Conservation (phyloP, 1,284 basidiomycete genomes). For the Fomitopsis schrenkii region DNA sequence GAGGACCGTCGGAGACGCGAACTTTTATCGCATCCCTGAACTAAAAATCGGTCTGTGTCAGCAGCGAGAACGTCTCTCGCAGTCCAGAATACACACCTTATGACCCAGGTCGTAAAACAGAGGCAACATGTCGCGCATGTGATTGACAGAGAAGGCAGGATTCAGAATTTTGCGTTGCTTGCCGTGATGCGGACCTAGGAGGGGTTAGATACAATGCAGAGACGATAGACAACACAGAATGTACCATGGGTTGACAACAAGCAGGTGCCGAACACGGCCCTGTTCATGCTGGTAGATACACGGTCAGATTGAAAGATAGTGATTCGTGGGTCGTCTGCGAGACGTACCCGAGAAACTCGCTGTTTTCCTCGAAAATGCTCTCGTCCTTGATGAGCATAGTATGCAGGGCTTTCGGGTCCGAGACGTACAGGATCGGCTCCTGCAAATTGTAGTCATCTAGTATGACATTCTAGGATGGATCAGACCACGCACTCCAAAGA, state of each 20-base stretch:
- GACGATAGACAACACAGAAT: background rate
- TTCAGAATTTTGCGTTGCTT: slow-evolving; percentile 21
- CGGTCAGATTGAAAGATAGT: too few species aligned
- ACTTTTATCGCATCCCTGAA: too few species aligned
- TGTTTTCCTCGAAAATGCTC: background rate
- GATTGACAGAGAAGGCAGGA: slow-evolving; percentile 22
- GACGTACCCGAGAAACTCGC: background rate
- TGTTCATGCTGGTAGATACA: background rate
- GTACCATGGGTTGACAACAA: background rate
- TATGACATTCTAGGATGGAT: background rate
- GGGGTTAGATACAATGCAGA: background rate
- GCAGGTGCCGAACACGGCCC: background rate
- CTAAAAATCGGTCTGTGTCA: too few species aligned
- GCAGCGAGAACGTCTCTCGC: too few species aligned
- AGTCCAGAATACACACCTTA: slow-evolving; percentile 7
- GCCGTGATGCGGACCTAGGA: slow-evolving; percentile 15
- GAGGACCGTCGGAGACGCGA: background rate
- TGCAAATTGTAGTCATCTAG: background rate
- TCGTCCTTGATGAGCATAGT: slow-evolving; percentile 7
- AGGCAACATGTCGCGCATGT: slow-evolving; percentile 21
- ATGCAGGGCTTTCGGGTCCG: slow-evolving; percentile 6
- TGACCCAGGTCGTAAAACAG: slow-evolving; percentile 19
- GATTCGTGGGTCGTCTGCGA: background rate
- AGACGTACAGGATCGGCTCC: slow-evolving; percentile 5
- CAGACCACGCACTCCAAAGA: slow-evolving; percentile 13